Evolutionary conservation across 2,329 filamentous ascomycete species (phyloP).

Genomic region (Microdochium trichocladiopsis): DNA sequence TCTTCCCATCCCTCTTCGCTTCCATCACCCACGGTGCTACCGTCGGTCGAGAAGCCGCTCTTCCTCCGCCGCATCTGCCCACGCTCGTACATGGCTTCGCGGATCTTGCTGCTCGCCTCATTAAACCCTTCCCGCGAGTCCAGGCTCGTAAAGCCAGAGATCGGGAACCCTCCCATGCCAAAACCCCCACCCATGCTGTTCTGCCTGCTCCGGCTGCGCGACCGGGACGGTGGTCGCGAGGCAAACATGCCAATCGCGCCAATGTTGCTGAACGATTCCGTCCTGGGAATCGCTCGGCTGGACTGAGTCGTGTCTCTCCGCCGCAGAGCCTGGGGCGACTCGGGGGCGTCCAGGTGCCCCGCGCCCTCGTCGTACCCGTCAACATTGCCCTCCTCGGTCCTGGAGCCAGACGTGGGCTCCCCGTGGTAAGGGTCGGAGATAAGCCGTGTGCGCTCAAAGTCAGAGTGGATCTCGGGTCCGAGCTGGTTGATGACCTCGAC

Average conservation of each 20-base stretch:
- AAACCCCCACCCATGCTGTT: constrained; percentile 60
- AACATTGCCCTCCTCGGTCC: constrained; percentile 16
- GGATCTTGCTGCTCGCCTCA: constrained; percentile 77
- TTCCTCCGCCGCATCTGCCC: constrained; percentile 53
- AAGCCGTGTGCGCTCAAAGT: constrained; percentile 76
- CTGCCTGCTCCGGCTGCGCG: constrained; percentile 61
- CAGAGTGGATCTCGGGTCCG: constrained; percentile 93
- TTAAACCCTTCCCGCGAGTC: constrained; percentile 68
- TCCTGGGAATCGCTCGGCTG: constrained; percentile 60
- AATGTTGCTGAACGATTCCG: constrained; percentile 91
- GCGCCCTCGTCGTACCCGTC: background rate
- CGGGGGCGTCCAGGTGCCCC: background rate
- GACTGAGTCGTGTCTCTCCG: constrained; percentile 46
- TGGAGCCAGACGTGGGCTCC: constrained; percentile 13
- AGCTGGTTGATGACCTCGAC: constrained; percentile 92
- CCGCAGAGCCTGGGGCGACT: constrained; percentile 22
- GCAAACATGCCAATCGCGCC: constrained; percentile 85
- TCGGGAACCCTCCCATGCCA: constrained; percentile 53
- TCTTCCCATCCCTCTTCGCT: constrained; percentile 4
- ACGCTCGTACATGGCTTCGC: constrained; percentile 77
- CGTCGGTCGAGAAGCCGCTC: constrained; percentile 25
- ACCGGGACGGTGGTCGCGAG: constrained; percentile 77
- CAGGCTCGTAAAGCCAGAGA: constrained; percentile 63
- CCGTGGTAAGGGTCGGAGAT: constrained; percentile 46
- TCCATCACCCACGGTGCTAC: background rate